phyloP scores from a whole-genome alignment of 2,329 filamentous ascomycete species.

The Pyrenochaeta sp. region DNA sequence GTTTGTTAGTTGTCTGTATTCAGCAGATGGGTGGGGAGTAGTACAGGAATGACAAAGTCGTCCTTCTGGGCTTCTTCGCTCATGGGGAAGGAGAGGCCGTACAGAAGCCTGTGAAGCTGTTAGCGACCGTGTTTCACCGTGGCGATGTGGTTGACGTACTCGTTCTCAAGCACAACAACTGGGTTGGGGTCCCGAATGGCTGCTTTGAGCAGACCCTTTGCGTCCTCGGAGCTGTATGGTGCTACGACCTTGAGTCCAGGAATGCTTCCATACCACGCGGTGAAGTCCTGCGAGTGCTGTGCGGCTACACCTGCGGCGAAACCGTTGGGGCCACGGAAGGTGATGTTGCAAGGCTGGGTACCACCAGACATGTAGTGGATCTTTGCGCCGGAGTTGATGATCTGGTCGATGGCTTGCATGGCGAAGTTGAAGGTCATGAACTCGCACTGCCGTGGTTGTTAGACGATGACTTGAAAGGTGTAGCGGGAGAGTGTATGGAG shows the following conservation, averaged over 20 bases:
- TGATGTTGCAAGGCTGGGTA: slow-evolving; percentile 99
- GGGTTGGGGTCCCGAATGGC: slow-evolving; percentile 98
- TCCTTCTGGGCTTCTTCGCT: slow-evolving; percentile 94
- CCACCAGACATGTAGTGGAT: slow-evolving; percentile 99
- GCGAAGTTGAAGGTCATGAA: slow-evolving; percentile 99
- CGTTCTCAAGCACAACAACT: slow-evolving; percentile 73
- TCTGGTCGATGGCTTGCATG: slow-evolving; percentile 99
- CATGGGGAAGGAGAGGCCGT: slow-evolving; percentile 96
- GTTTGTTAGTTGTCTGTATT: slow-evolving; percentile 15
- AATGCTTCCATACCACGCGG: slow-evolving; percentile 98
- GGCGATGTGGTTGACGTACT: slow-evolving; percentile 42
- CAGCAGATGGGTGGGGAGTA: background rate
- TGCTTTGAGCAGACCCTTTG: slow-evolving; percentile 97
- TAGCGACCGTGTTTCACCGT: slow-evolving; percentile 7
- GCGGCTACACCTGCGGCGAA: slow-evolving; percentile 95
- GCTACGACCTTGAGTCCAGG: slow-evolving; percentile 96
- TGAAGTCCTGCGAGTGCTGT: slow-evolving; percentile 99
- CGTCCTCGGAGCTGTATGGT: slow-evolving; percentile 96
- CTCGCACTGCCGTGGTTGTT: slow-evolving; percentile 74
- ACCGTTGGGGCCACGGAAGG: slow-evolving; percentile 98
- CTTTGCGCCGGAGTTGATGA: slow-evolving; percentile 99
- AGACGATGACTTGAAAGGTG: slow-evolving; percentile 5
- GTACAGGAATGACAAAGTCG: slow-evolving; percentile 89
- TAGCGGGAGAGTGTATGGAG: background rate
- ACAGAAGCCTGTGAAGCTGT: slow-evolving; percentile 69